Conservation (phyloP, 2,329 filamentous ascomycete genomes). For the Drechslera avenae region DNA sequence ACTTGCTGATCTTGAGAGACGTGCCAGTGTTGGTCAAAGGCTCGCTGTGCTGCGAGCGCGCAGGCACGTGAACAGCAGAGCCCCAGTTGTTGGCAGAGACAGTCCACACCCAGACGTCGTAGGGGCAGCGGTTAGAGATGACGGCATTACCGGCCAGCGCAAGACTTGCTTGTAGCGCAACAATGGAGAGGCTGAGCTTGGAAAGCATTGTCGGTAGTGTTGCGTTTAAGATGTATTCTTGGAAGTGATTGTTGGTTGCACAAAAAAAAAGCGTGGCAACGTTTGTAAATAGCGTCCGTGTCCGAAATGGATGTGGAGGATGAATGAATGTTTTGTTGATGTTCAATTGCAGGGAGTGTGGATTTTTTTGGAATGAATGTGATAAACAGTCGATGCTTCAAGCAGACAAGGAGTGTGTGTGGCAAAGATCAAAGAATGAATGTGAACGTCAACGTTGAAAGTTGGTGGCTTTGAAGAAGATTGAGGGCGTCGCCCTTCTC, state of each 20-base stretch:
- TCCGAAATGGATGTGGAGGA: too few relatives aligned
- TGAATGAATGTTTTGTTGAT: too few relatives aligned
- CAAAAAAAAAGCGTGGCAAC: too few relatives aligned
- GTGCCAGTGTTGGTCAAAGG: conserved; percentile 24
- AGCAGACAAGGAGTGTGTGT: conserved; percentile 5
- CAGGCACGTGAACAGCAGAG: conserved; percentile 19
- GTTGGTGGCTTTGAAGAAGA: not conserved
- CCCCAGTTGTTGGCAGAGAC: conserved; percentile 19
- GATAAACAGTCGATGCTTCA: not conserved
- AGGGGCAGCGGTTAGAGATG: conserved; percentile 31
- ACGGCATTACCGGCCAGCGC: conserved; percentile 29
- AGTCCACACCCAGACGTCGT: conserved; percentile 36
- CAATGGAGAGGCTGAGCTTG: conserved; percentile 16
- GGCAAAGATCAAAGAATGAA: not conserved
- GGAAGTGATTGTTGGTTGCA: not conserved
- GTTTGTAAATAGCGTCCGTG: too few relatives aligned
- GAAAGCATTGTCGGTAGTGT: conserved; percentile 19
- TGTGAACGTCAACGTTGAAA: conserved; percentile 1
- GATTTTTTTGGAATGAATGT: not conserved
- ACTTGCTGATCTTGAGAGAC: conserved; percentile 34
- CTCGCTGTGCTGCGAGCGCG: conserved; percentile 25
- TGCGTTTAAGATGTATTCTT: not conserved
- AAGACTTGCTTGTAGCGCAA: conserved; percentile 24
- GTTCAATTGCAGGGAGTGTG: too few relatives aligned
- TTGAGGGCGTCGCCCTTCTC: not conserved